Evolutionary conservation across 768 basidiomycete species (phyloP), one percentile per base, ranked within the genome.

Genomic region (Termitomyces sp.): DNA sequence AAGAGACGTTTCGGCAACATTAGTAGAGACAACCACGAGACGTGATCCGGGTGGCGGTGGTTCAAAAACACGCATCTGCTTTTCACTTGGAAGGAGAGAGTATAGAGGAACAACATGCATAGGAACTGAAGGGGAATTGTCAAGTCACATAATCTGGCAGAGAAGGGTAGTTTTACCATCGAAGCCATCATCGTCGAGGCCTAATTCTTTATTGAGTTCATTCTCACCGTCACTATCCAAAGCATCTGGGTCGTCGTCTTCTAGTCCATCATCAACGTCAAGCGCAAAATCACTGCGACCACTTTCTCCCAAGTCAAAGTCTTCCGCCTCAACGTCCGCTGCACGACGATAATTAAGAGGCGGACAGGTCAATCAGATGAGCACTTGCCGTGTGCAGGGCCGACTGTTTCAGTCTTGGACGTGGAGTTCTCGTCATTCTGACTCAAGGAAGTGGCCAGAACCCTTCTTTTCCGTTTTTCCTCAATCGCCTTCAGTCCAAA

Each of bases 101-200:
- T 98, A 98, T 2, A 99, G 74, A 0, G 97, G 95, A 1, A 99
- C 82, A 48, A 99, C 79, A 65, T 98, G 91, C 90, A 99, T 92
- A 2, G 95, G 94, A 14, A 80, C 95, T 98, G 52, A 40, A 55
- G 42, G 29, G 3, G 42, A 21, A 14, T 50, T 5, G 3, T 62
- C 58, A 0, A 57, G 55, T 35, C 19, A 52, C 17, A 41, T 3
- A 17, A 31, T 27, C 38, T 51, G n/a, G n/a, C 16, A 54, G 44
- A 5, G 60, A 48, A 51, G 50, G 57, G 50, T 19, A 35, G 45
- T 27, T 78, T 54, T 63, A 88, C 89, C 76, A 62, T 94, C 89
- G 1, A 80, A 78, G 53, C 89, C 86, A 46, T 89, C 88, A 9
- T 77, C 65, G 55, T 85, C 81, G 8, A 86, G 75, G 27, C 84